phyloP scores from a whole-genome alignment of 2,329 filamentous ascomycete genomes.

The Ophiosphaerella herpotricha region DNA sequence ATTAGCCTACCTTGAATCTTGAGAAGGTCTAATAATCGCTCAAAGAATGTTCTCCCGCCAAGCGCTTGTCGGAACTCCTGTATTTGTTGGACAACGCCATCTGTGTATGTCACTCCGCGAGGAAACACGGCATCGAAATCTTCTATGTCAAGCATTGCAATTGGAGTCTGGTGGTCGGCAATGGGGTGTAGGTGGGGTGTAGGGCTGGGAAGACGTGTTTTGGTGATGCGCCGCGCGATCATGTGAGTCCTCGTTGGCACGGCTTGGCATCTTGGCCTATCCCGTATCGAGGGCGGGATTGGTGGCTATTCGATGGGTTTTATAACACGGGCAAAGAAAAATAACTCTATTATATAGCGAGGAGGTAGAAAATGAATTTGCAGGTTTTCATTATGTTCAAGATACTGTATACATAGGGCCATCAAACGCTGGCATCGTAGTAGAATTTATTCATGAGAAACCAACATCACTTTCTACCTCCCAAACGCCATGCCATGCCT shows the following conservation, averaged over 20 bases:
- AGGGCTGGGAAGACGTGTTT: constrained; percentile 15
- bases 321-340: too few species aligned
- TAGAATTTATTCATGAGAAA: constrained; percentile 1
- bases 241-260: constrained; percentile 9
- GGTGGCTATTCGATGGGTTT: too few species aligned
- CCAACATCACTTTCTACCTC: neutral
- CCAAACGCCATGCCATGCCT: constrained; percentile 13
- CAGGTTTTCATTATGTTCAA: constrained; percentile 2
- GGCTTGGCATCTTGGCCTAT: constrained; percentile 1
- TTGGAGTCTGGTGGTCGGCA: neutral
- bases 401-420: constrained; percentile 6
- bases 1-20: constrained; percentile 67
- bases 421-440: constrained; percentile 11
- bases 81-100: constrained; percentile 59
- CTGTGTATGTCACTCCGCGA: constrained; percentile 34
- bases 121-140: constrained; percentile 71
- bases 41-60: constrained; percentile 76
- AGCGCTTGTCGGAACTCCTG: constrained; percentile 68
- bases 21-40: constrained; percentile 72
- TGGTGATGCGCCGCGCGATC: constrained; percentile 17
- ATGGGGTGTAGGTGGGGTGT: constrained; percentile 1
- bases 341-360: neutral
- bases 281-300: neutral
- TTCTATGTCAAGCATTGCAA: constrained; percentile 65
- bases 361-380: neutral